These are phyloP conservation scores for Iris macrosiphon DNA, from an alignment of 106 monocot genomes.

Conservation along the genomic window DNA sequence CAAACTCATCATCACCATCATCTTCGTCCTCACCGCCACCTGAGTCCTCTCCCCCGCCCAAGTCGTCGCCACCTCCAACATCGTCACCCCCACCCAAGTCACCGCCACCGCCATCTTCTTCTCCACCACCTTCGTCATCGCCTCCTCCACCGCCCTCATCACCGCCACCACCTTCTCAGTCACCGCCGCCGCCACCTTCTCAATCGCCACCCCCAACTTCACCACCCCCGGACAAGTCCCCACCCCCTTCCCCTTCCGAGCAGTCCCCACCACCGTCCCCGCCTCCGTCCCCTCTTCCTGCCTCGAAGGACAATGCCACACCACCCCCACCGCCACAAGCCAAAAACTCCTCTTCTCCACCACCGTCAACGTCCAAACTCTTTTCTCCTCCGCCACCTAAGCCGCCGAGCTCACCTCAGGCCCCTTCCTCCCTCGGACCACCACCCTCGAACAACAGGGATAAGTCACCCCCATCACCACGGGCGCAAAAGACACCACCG, in stretches of 20 bases:
- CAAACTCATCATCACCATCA: not conserved
- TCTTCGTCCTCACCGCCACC: not conserved
- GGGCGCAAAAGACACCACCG: not conserved
- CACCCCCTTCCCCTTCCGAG: not conserved
- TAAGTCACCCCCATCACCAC: not conserved
- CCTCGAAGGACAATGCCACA: not conserved
- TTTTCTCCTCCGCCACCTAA: not conserved
- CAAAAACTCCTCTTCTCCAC: not conserved
- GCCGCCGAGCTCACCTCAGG: not conserved
- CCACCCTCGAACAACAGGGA: not conserved
- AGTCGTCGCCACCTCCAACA: not conserved
- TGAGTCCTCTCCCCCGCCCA: no score
- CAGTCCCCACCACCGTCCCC: conserved; percentile 6
- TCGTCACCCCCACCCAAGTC: not conserved
- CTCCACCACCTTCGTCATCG: not conserved
- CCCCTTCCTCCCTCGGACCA: not conserved
- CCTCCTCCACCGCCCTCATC: not conserved
- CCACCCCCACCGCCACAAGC: conserved; percentile 9
- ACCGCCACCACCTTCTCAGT: not conserved
- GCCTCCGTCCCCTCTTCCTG: conserved; percentile 1
- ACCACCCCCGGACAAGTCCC: not conserved
- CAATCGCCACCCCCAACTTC: not conserved
- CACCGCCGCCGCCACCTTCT: not conserved
- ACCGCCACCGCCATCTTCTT: not conserved
- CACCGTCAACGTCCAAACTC: not conserved